Percentiles rank a stretch among this genome's conserved stretches.
phyloP scores from a whole-genome alignment of 139 green algal species.

The Diplosphaera chodatii region DNA sequence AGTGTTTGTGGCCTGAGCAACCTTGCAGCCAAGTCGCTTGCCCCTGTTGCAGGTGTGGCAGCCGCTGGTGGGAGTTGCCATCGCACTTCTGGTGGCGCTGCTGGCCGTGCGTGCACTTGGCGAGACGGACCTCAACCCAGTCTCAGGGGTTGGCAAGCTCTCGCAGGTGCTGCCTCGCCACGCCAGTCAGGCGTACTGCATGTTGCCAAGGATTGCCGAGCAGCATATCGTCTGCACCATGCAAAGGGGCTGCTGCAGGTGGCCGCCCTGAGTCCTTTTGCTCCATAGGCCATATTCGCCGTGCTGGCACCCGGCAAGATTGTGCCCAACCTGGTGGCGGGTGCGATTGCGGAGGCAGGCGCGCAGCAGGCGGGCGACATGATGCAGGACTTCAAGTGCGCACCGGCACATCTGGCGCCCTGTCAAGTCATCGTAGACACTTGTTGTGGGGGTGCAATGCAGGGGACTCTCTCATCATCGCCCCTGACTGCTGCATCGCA shows the following conservation, averaged over 20 bases:
- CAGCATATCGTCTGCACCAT: too few species aligned
- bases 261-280: too few species aligned
- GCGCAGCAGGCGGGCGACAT: slow-evolving; percentile 56
- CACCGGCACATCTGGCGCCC: too few species aligned
- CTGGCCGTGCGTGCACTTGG: slow-evolving; percentile 53
- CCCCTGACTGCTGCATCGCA: too few species aligned
- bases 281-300: slow-evolving; percentile 52
- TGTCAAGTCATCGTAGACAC: too few species aligned
- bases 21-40: background rate
- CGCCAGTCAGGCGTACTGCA: too few species aligned
- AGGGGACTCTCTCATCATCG: too few species aligned
- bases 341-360: slow-evolving; percentile 48
- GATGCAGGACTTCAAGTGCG: slow-evolving; percentile 64
- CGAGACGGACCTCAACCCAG: slow-evolving; percentile 58
- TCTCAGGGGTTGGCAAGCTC: slow-evolving; percentile 50
- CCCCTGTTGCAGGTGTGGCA: background rate
- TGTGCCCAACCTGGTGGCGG: slow-evolving; percentile 47
- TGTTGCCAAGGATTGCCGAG: too few species aligned
- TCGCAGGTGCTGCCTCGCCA: slow-evolving; percentile 28
- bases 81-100: slow-evolving; percentile 44
- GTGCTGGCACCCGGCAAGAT: slow-evolving; percentile 39
- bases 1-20: too few species aligned
- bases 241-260: too few species aligned
- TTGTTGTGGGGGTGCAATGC: too few species aligned
- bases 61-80: background rate